phyloP scores from a whole-genome alignment of 2,329 filamentous ascomycete genomes.

The Xylaria sp. region DNA sequence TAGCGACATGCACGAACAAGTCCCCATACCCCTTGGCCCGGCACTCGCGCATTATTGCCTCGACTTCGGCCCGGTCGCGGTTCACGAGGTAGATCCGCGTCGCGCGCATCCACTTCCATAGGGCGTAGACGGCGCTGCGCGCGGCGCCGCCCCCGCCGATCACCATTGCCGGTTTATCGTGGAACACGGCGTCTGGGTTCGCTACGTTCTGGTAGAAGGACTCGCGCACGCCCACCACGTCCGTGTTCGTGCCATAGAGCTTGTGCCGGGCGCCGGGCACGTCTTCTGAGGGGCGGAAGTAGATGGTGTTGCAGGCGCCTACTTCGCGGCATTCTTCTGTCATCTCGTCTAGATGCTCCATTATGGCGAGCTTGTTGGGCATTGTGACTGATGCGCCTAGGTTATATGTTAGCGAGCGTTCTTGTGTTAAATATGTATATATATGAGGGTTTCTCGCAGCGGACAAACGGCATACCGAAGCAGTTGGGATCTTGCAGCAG shows the following conservation, averaged over 20 bases:
- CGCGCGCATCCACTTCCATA: slow-evolving; percentile 75
- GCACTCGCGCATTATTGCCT: slow-evolving; percentile 74
- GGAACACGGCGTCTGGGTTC: slow-evolving; percentile 59
- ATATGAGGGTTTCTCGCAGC: background rate
- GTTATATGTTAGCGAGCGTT: background rate
- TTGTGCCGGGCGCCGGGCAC: slow-evolving; percentile 57
- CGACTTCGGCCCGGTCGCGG: slow-evolving; percentile 74
- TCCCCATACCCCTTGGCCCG: slow-evolving; percentile 67
- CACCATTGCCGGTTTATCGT: slow-evolving; percentile 74
- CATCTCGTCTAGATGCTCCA: slow-evolving; percentile 77
- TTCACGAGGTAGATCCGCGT: slow-evolving; percentile 81
- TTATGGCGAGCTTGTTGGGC: slow-evolving; percentile 84
- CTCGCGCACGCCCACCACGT: slow-evolving; percentile 81
- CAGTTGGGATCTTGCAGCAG: slow-evolving; percentile 68
- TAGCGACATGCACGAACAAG: slow-evolving; percentile 69
- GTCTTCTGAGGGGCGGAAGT: slow-evolving; percentile 58
- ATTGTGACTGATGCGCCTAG: slow-evolving; percentile 74
- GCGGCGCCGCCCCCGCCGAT: slow-evolving; percentile 83
- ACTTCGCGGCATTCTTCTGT: slow-evolving; percentile 78
- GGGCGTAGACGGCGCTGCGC: slow-evolving; percentile 79
- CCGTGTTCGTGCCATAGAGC: slow-evolving; percentile 82
- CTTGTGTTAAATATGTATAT: background rate
- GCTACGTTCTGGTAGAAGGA: slow-evolving; percentile 70
- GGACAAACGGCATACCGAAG: slow-evolving; percentile 66
- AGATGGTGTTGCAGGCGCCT: slow-evolving; percentile 84